phyloP scores from a whole-genome alignment of 2,329 filamentous ascomycete genomes.

The Dactylellina drechsleri region DNA sequence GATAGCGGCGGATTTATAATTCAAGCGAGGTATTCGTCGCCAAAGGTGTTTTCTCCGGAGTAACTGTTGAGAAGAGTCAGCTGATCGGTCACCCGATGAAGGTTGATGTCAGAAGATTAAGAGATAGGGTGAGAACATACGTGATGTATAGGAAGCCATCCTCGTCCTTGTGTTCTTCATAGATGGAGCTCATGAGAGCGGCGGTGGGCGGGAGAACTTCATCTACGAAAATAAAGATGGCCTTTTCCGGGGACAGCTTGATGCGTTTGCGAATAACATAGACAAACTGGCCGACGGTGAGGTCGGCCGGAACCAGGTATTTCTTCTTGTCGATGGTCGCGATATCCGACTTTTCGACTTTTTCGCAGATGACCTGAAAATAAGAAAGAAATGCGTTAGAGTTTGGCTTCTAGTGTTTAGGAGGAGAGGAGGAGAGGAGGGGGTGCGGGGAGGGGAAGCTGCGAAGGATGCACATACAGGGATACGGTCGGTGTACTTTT shows the following conservation, averaged over 20 bases:
- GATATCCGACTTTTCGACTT: slow-evolving; percentile 99
- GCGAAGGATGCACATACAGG: slow-evolving; percentile 73
- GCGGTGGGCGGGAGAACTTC: slow-evolving; percentile 96
- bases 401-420: slow-evolving; percentile 52
- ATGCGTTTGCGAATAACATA: slow-evolving; percentile 99
- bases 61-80: slow-evolving; percentile 67
- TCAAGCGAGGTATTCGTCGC: slow-evolving; percentile 62
- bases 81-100: slow-evolving; percentile 54
- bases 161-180: slow-evolving; percentile 96
- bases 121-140: slow-evolving; percentile 64
- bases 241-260: slow-evolving; percentile 99
- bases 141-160: slow-evolving; percentile 92
- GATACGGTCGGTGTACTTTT: slow-evolving; percentile 98
- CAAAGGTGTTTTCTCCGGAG: slow-evolving; percentile 99
- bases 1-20: slow-evolving; percentile 35
- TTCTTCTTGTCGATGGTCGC: slow-evolving; percentile 99
- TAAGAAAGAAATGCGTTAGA: slow-evolving; percentile 42
- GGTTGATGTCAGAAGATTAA: neutral
- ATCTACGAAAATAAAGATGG: slow-evolving; percentile 99
- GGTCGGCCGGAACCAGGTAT: slow-evolving; percentile 95
- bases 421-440: slow-evolving; percentile 58
- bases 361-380: slow-evolving; percentile 94
- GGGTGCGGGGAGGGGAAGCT: slow-evolving; percentile 9
- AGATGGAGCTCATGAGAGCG: slow-evolving; percentile 98
- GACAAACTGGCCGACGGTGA: slow-evolving; percentile 99